A percentile compares a stretch with the other conserved stretches of the same genome.
Conservation (phyloP, 495 filamentous ascomycete species). For the Penicillium lividum region DNA sequence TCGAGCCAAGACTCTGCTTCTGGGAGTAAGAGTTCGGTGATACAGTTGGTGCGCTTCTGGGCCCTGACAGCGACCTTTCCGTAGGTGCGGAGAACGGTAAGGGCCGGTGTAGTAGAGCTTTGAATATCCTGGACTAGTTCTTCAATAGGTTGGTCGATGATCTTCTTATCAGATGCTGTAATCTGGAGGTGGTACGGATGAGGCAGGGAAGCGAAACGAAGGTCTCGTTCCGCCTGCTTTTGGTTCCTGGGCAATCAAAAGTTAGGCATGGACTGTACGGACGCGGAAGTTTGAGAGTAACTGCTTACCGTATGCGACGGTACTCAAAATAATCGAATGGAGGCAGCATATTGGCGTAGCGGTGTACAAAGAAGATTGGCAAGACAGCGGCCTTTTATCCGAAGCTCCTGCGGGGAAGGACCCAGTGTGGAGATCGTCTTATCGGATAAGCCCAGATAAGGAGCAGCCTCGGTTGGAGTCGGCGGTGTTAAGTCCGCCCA, state of each 20-base stretch:
- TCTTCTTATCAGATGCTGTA: conserved; percentile 57
- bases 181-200: conserved; percentile 65
- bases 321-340: conserved; percentile 63
- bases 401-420: conserved; percentile 29
- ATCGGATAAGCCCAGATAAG: conserved; percentile 18
- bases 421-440: conserved; percentile 16
- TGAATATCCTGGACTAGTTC: conserved; percentile 79
- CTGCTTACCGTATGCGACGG: conserved; percentile 50
- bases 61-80: conserved; percentile 85
- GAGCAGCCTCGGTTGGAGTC: conserved; percentile 10
- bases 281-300: neutral
- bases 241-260: conserved; percentile 54
- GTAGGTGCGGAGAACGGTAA: conserved; percentile 83
- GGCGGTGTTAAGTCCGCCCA: conserved; percentile 24
- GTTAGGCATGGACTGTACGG: neutral
- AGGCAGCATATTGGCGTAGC: conserved; percentile 47
- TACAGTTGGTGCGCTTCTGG: conserved; percentile 84
- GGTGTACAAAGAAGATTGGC: conserved; percentile 6
- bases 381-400: conserved; percentile 29
- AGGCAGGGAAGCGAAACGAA: conserved; percentile 67
- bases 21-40: conserved; percentile 85
- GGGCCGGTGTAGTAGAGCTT: conserved; percentile 58
- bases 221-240: conserved; percentile 75
- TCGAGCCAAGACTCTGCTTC: conserved; percentile 79
- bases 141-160: conserved; percentile 74